Base-by-base conservation (phyloP, 345 rosid species). In the Nasturtium officinale region DNA sequence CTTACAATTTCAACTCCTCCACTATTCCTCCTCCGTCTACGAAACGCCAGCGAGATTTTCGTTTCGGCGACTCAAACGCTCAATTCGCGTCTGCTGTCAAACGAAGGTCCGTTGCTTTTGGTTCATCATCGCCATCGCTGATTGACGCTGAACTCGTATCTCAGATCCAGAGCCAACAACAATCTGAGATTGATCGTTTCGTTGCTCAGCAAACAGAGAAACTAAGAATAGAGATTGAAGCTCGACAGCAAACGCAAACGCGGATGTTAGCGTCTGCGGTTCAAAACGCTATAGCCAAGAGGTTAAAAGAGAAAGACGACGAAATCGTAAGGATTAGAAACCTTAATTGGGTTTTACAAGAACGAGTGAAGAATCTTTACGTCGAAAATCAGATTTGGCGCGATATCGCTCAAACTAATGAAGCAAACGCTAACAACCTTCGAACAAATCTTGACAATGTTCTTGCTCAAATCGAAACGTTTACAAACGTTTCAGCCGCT, bases 381-480 rank as follows among this genome's bases (percentile, higher is more conserved):
- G 67, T 81, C 0, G 96, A 92, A 69, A 89, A 85, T 56, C 90
- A 85, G 23, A 57, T 88, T 1, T 90, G 89, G 98, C 73, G 86
- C 5, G 88, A 87, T 30, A 58, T 87, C 21, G 96, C 96, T 0
- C 90, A 85, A 29, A 77, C 81, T 15, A 88, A 88, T 23, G 98
- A 92, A 76, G 89, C 89, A 47, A 80, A 85, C 1, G 92, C 92
- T 10, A 87, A 83, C 57, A 81, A 84, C 3, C 83, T 91, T 16
- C 77, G 92, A 1, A 72, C 65, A 74, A 83, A 85, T 38, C 83
- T 91, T 2, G 87, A 82, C 42, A 89, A 82, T 5, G 86, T 85
- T 29, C 81, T 91, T 52, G 89, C 91, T 50, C 87, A 87, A 61
- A 85, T 86, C 29, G 83, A 85, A 48, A 83, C 37, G 69, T 59